Evolutionary conservation across 257 asterid genomes (phyloP), one percentile per base, ranked within the genome.

Genomic region (Solanum sejunctum): DNA sequence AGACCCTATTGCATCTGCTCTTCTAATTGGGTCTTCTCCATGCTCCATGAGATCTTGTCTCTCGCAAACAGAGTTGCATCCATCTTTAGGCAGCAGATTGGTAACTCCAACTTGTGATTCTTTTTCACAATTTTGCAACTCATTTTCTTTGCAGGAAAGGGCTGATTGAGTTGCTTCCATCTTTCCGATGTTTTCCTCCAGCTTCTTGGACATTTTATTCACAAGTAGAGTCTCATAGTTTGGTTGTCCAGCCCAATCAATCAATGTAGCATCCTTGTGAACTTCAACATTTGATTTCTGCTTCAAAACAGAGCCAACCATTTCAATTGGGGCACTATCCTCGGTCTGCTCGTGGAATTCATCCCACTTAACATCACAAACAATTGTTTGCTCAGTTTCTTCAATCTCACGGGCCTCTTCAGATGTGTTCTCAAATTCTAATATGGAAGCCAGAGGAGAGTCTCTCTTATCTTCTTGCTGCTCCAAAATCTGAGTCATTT

Each of bases 11-110:
- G 66, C 67, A 79, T 85, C 88, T 78, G 71, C 82, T 72, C 78
- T 81, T 57, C 43, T 79, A 45, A 32, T 75, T 54, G 71, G 66
- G 75, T 54, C 67, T 18, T 78, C 80, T 84, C 56, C 84, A 72
- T 83, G 90, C 66, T 78, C 88, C 60, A 87, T 84, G 84, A 85
- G 90, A 80, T 86, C 89, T 80, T 84, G 84, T 79, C 78, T 85
- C 88, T 84, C 87, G 80, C 85, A 73, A 69, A 81, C 81, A 41
- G 86, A 87, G 79, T 66, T 80, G 84, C 78, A 83, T 55, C 88
- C 85, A 88, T 87, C 90, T 83, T 89, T 81, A 81, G 85, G 86
- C 75, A 41, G 82, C 66, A 84, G 69, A 84, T 90, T 86, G 60
- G 67, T 72, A 13, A 47, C 73, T 64, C 86, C 85, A 81, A 43